These are phyloP conservation scores for Psilocybe cubensis DNA, from an alignment of 768 basidiomycete species.

Conservation along the genomic window DNA sequence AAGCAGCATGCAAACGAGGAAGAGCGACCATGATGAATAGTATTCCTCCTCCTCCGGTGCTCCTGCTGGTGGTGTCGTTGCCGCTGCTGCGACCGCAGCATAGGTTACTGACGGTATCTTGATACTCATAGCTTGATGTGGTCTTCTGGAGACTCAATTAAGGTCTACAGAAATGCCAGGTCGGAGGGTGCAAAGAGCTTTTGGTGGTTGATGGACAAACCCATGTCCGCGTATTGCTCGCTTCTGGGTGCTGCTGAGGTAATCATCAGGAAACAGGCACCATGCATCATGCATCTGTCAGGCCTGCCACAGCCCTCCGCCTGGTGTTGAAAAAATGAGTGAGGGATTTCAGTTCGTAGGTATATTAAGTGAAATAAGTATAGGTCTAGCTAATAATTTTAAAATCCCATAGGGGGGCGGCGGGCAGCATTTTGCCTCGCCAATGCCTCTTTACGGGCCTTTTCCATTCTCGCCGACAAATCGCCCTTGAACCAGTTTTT, in stretches of 20 bases:
- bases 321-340: not conserved
- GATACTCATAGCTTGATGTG: constrained; percentile 34
- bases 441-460: constrained; percentile 10
- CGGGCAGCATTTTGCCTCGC: constrained; percentile 9
- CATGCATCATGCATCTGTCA: no score
- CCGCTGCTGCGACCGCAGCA: constrained; percentile 30
- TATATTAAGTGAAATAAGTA: constrained; percentile 6
- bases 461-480: constrained; percentile 4
- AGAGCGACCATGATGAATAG: constrained; percentile 93
- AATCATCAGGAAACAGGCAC: not conserved
- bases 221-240: not conserved
- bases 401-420: not conserved
- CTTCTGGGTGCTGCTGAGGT: constrained; percentile 4
- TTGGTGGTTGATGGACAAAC: not conserved
- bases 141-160: constrained; percentile 12
- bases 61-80: constrained; percentile 36
- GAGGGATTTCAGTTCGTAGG: not conserved
- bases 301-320: not conserved
- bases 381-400: not conserved
- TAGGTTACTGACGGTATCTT: constrained; percentile 37
- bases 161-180: constrained; percentile 20
- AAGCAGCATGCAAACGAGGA: constrained; percentile 89
- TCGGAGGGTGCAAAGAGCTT: not conserved
- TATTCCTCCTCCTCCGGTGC: constrained; percentile 81
- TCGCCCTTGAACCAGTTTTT: constrained; percentile 7